Evolutionary conservation across 2,329 filamentous ascomycete genomes (phyloP), one percentile per base, ranked within the genome.

Genomic region (Alternaria sp.): DNA sequence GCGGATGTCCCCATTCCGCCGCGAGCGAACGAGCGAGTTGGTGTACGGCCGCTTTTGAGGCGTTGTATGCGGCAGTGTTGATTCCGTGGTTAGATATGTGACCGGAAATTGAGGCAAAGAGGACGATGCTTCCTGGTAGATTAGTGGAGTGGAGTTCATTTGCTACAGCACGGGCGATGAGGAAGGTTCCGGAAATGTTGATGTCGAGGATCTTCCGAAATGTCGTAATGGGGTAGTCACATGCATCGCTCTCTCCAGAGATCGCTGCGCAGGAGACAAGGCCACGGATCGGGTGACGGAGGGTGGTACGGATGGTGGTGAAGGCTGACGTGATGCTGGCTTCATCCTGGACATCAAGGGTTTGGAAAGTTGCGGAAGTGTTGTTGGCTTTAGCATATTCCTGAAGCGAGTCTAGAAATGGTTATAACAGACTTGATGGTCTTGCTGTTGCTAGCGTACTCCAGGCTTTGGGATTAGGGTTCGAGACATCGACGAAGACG

Each of bases 41-140:
- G 42, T 84, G 81, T 3, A 87, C 81, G 0, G 82, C 85, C 0
- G 84, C 81, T 73, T 87, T 87, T 58, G 82, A 85, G 0, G 83
- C 79, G 68, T 86, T 86, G 74, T 87, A 87, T 0, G 77, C 80
- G 6, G 81, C 74, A 4, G 78, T 81, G 24, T 79, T 75, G 39
- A 82, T 75, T 2, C 78, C 79, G 51, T 66, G 70, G 52, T 79
- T 79, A 9, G 70, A 71, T 9, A 76, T 65, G 39, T 72, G 69
- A 0, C 74, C 78, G 18, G 71, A 76, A 68, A 80, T 80, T 57
- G 74, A 77, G 4, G 77, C 78, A 16, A 80, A 75, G 14, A 80
- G 62, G 7, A 80, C 76, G 20, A 80, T 78, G 47, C 74, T 78
- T 1, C 77, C 78, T 3, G 69, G 62, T 14, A 74, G 69, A 0